These are phyloP conservation scores for Entoloma clypeatum DNA, from an alignment of 1,284 basidiomycete genomes.

Conservation along the genomic window DNA sequence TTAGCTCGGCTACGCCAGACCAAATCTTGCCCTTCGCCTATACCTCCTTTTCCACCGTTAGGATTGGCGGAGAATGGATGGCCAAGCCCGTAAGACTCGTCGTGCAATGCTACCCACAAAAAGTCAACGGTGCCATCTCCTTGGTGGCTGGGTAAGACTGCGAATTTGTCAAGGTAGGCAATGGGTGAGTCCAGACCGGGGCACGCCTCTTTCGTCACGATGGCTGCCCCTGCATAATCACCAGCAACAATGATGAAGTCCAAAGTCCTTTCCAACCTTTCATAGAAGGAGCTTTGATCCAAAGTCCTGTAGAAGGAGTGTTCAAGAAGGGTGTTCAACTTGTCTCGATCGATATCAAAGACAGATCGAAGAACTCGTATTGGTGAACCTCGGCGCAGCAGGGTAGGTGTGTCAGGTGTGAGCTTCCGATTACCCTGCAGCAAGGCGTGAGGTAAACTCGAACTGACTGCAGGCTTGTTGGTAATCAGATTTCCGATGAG, in stretches of 20 bases:
- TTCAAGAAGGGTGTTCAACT: constrained; percentile 82
- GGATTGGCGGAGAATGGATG: constrained; percentile 93
- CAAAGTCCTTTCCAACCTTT: constrained; percentile 69
- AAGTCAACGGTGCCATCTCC: constrained; percentile 99
- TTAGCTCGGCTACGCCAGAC: constrained; percentile 92
- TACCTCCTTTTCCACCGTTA: constrained; percentile 87
- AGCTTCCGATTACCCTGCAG: constrained; percentile 82
- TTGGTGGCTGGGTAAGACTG: constrained; percentile 90
- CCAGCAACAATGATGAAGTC: constrained; percentile 96
- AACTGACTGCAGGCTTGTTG: constrained; percentile 96
- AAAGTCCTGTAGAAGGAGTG: constrained; percentile 80
- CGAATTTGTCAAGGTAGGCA: constrained; percentile 98
- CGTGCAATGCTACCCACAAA: constrained; percentile 96
- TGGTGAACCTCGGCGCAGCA: constrained; percentile 85
- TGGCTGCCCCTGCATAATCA: constrained; percentile 93
- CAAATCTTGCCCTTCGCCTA: constrained; percentile 88
- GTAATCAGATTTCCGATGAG: constrained; percentile 98
- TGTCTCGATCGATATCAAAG: constrained; percentile 67
- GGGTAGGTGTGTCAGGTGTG: constrained; percentile 88
- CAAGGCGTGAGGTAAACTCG: constrained; percentile 90
- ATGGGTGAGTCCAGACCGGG: constrained; percentile 49
- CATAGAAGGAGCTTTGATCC: constrained; percentile 74
- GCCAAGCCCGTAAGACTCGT: constrained; percentile 97
- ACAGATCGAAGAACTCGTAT: constrained; percentile 76
- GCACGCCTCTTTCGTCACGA: constrained; percentile 83